phyloP scores from a whole-genome alignment of 768 basidiomycete species.

The Psilocybe sp. region DNA sequence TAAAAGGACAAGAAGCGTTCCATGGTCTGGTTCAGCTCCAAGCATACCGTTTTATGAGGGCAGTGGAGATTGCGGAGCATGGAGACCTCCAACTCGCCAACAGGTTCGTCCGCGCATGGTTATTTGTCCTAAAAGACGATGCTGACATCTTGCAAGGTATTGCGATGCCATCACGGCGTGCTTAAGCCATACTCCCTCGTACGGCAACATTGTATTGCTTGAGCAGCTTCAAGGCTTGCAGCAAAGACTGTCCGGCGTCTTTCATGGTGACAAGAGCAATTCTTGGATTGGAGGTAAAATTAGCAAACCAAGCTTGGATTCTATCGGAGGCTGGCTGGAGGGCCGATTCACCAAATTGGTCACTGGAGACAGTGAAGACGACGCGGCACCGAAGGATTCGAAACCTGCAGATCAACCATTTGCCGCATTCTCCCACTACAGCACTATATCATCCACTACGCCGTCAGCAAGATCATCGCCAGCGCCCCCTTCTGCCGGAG shows the following conservation, averaged over 20 bases:
- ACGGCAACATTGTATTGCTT: conserved; percentile 62
- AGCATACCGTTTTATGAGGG: conserved; percentile 81
- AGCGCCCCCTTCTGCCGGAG: conserved; percentile 49
- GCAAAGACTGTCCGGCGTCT: conserved; percentile 73
- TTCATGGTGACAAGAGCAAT: conserved; percentile 69
- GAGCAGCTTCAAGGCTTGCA: conserved; percentile 76
- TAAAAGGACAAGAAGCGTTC: conserved; percentile 87
- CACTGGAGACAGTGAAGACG: conserved; percentile 79
- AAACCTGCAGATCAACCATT: conserved; percentile 39
- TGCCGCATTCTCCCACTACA: conserved; percentile 88
- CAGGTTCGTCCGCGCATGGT: conserved; percentile 45
- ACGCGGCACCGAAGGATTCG: conserved; percentile 31
- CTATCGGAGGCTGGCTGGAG: conserved; percentile 89
- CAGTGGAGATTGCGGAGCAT: conserved; percentile 72
- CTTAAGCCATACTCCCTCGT: conserved; percentile 60
- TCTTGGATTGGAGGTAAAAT: conserved; percentile 90
- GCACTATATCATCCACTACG: conserved; percentile 81
- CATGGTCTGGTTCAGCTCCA: conserved; percentile 82
- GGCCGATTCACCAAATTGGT: conserved; percentile 92
- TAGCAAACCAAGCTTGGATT: conserved; percentile 88
- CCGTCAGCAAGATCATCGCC: conserved; percentile 78
- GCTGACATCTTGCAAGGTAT: conserved; percentile 53
- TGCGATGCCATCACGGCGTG: conserved; percentile 84
- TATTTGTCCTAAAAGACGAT: not conserved
- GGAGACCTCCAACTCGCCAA: conserved; percentile 78